A percentile compares a stretch with the other conserved stretches of the same genome.
Evolutionary conservation across 1,139 yeast species (phyloP).

Genomic region (Blastobotrys persicus): DNA sequence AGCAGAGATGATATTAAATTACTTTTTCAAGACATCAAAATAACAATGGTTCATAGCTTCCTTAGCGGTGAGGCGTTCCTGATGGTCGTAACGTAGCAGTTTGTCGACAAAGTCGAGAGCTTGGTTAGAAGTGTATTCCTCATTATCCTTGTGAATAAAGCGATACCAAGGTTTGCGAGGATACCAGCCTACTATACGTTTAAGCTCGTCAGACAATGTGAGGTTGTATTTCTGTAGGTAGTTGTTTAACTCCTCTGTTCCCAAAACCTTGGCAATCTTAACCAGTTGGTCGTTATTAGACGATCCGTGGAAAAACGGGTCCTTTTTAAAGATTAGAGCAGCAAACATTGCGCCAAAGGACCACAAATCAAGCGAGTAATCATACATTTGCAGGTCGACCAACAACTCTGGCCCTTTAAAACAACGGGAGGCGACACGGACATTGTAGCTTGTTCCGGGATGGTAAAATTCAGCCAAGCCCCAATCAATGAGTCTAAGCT

Average conservation of each 20-base stretch:
- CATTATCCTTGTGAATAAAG: constrained; percentile 73
- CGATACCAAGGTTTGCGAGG: constrained; percentile 86
- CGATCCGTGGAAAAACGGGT: constrained; percentile 96
- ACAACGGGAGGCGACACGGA: constrained; percentile 96
- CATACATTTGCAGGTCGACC: constrained; percentile 91
- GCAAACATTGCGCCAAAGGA: constrained; percentile 97
- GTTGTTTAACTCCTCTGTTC: constrained; percentile 75
- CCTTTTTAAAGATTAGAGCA: constrained; percentile 93
- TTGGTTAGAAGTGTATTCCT: constrained; percentile 63
- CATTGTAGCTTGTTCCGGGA: constrained; percentile 91
- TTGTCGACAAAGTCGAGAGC: constrained; percentile 82
- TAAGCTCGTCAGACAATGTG: constrained; percentile 70
- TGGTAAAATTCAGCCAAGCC: constrained; percentile 98
- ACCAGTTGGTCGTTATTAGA: constrained; percentile 95
- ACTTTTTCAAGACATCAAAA: constrained; percentile 44
- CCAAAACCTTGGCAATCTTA: constrained; percentile 89
- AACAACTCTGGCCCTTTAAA: constrained; percentile 96
- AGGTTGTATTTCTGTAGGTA: constrained; percentile 77
- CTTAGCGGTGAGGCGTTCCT: constrained; percentile 86
- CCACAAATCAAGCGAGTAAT: constrained; percentile 95
- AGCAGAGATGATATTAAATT: background rate
- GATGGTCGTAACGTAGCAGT: constrained; percentile 87
- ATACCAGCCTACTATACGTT: constrained; percentile 53
- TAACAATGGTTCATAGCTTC: constrained; percentile 92
- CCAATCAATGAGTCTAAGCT: constrained; percentile 90